Evolutionary conservation across 805 yeast genomes (phyloP).

Genomic region (Candida stauntonica): DNA sequence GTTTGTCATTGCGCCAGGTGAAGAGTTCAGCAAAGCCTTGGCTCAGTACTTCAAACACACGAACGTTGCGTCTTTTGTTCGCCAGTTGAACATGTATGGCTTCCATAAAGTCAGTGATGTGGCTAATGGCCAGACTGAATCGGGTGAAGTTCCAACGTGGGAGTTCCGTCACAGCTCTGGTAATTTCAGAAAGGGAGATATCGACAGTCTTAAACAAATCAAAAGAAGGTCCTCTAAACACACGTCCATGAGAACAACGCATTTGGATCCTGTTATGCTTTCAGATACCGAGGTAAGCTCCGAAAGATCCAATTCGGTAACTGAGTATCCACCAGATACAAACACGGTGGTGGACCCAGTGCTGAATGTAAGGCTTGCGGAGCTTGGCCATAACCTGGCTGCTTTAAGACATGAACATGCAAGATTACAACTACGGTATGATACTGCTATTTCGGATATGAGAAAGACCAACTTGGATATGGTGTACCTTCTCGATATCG

Average conservation of each 20-base stretch:
- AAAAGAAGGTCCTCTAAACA: slow-evolving; percentile 65
- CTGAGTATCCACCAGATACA: slow-evolving; percentile 12
- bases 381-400: slow-evolving; percentile 35
- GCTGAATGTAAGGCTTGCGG: slow-evolving; percentile 29
- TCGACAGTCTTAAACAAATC: slow-evolving; percentile 66
- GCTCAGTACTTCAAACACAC: slow-evolving; percentile 73
- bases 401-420: slow-evolving; percentile 40
- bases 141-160: slow-evolving; percentile 45
- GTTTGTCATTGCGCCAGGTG: slow-evolving; percentile 79
- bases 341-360: slow-evolving; percentile 21
- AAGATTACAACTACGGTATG: slow-evolving; percentile 41
- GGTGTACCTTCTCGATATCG: slow-evolving; percentile 45
- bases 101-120: slow-evolving; percentile 26
- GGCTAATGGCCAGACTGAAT: slow-evolving; percentile 3
- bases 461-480: slow-evolving; percentile 49
- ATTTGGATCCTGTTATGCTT: slow-evolving; percentile 4
- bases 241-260: slow-evolving; percentile 17
- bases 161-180: slow-evolving; percentile 86
- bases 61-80: slow-evolving; percentile 71
- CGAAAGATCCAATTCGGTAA: slow-evolving; percentile 19
- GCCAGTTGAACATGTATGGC: slow-evolving; percentile 53
- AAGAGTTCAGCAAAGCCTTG: slow-evolving; percentile 73
- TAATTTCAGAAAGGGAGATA: slow-evolving; percentile 75
- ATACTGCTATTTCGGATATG: slow-evolving; percentile 43
- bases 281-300: slow-evolving; percentile 22